Percentiles rank a stretch among this genome's conserved stretches.
Conservation (phyloP, 2,329 filamentous ascomycete species). For the Aspergillus ibericus region DNA sequence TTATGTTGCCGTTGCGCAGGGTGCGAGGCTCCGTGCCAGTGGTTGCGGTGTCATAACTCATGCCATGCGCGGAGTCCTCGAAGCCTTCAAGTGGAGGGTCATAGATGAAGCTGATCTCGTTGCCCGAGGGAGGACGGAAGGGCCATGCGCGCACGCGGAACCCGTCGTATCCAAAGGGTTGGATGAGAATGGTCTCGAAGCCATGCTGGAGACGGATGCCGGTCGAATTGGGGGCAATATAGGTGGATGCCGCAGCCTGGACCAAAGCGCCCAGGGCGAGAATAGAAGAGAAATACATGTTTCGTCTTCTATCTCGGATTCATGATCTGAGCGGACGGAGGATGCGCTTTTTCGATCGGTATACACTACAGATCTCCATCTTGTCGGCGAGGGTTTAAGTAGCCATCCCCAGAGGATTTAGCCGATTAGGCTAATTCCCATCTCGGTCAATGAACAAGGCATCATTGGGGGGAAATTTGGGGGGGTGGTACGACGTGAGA, state of each 20-base stretch:
- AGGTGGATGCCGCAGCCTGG: conserved; percentile 2
- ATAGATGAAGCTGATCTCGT: conserved; percentile 41
- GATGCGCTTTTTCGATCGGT: neutral
- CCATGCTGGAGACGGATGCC: conserved; percentile 39
- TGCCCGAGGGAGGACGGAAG: conserved; percentile 34
- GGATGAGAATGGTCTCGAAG: conserved; percentile 40
- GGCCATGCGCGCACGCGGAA: conserved; percentile 44
- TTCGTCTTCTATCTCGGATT: neutral
- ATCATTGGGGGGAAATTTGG: neutral
- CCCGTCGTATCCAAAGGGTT: conserved; percentile 43
- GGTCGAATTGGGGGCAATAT: conserved; percentile 22
- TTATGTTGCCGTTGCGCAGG: conserved; percentile 39
- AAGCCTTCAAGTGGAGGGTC: conserved; percentile 43
- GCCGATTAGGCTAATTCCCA: conserved; percentile 1
- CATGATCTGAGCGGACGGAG: neutral
- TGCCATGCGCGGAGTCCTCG: conserved; percentile 32
- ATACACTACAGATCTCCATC: no score
- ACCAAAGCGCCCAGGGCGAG: neutral
- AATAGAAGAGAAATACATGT: neutral
- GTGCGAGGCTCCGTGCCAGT: conserved; percentile 32
- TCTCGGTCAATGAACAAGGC: neutral
- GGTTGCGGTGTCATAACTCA: conserved; percentile 33
- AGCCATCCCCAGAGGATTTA: neutral
- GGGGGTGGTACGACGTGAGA: neutral
- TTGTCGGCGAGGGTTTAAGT: neutral